Evolutionary conservation across 164 flowering plant species (phyloP), one percentile per base, ranked within the genome.

Genomic region (Stephania cephalantha): DNA sequence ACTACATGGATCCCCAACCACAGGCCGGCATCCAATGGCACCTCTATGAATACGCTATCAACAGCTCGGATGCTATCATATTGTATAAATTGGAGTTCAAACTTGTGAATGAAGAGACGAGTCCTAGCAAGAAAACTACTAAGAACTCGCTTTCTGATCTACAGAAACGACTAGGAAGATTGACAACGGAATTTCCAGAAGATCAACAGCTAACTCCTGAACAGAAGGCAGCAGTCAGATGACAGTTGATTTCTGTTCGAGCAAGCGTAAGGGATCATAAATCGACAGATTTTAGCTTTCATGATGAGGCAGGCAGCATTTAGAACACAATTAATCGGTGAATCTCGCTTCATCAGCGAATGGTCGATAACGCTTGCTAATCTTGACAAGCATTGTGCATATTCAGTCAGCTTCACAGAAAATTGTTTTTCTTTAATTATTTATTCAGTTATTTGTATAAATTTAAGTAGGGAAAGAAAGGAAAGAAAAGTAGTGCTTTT

Each of bases 1-100:
- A 95, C 76, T 95, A 93, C 81, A 95, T 95, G 99, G 98, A 95
- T 76, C 99, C 99, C 48, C 98, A 95, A 70, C 99, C 99, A 52
- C 73, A 84, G 76, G 84, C 82, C 68, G 76, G 86, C 82, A 84
- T 81, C 70, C 97, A 92, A 75, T 96, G 97, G 97, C 98, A 96
- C 75, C 94, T 96, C 1, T 96, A 89, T 73, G 99, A 94, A 74
- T 96, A 96, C 78, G 98, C 89, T 85, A 90, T 96, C 81, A 90
- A 78, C 76, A 88, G 88, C 69, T 92, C 86, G 72, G 98, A 89
- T 76, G 89, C 84, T 5, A 89, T 91, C 73, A 97, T 95, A 1
- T 78, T 96, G 71, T 96, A 92, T 75, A 83, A 97, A 81, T 79
- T 96, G 79, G 97, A 92, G 76, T 80, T 93, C 65, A 93, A 95